Conservation (phyloP, 2,329 filamentous ascomycete species). For the Xylariaceae sp. region DNA sequence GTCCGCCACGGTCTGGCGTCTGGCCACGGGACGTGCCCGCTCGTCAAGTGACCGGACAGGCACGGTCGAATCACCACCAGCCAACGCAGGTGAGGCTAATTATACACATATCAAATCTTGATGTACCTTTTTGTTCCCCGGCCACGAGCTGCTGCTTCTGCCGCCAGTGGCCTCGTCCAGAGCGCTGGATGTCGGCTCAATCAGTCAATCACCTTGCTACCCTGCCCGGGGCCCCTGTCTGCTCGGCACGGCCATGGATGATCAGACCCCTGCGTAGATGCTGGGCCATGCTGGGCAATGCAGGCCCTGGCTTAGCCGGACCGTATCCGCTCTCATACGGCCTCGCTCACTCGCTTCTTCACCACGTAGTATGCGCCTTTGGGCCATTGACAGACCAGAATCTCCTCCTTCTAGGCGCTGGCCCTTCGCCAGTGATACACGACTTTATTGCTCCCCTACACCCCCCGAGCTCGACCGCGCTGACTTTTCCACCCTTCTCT, state of each 20-base stretch:
- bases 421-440: slow-evolving; percentile 26
- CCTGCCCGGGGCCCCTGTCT: slow-evolving; percentile 26
- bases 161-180: slow-evolving; percentile 21
- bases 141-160: slow-evolving; percentile 27
- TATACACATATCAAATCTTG: slow-evolving; percentile 34
- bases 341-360: slow-evolving; percentile 30
- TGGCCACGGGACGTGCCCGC: slow-evolving; percentile 5
- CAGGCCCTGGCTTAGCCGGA: slow-evolving; percentile 33
- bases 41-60: slow-evolving; percentile 22
- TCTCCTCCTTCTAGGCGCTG: slow-evolving; percentile 34
- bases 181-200: slow-evolving; percentile 22
- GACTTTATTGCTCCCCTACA: slow-evolving; percentile 30
- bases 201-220: slow-evolving; percentile 26
- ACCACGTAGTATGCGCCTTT: slow-evolving; percentile 29
- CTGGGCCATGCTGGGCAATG: slow-evolving; percentile 26
- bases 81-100: slow-evolving; percentile 26
- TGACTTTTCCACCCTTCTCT: slow-evolving; percentile 22
- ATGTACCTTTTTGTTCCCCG: slow-evolving; percentile 19
- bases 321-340: slow-evolving; percentile 38
- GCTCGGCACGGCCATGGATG: slow-evolving; percentile 30
- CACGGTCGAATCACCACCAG: slow-evolving; percentile 8
- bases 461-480: slow-evolving; percentile 21
- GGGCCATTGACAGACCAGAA: slow-evolving; percentile 35
- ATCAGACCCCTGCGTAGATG: slow-evolving; percentile 29
- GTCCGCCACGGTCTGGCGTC: too few relatives aligned